Base-by-base conservation (phyloP, 2,329 filamentous ascomycete species). In the Penicillium oxalicum region DNA sequence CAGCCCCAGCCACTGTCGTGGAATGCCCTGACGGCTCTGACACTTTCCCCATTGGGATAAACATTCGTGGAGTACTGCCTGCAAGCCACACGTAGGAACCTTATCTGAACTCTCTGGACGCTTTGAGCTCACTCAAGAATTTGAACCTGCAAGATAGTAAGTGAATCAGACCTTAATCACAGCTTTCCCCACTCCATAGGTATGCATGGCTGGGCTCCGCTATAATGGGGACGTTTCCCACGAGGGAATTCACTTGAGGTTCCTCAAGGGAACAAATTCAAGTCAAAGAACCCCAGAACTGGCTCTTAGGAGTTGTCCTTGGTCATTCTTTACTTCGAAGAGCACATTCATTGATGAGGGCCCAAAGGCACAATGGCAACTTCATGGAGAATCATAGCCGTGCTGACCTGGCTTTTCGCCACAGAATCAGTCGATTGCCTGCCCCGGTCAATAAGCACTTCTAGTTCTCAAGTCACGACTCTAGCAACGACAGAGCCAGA, bases 321-420 rank as follows among this genome's bases (percentile, higher is more conserved):
- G 29, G 7, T 32, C 4, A 32, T 7, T 11, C 3, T 8, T 32
- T 11, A 8, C 11, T 11, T 11, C 4, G 8, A 32, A 4, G 29
- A 32, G 29, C 29, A 8, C 29, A 11, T 32, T 32, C 11, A 11
- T 32, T 32, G 29, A 32, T 32, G 7, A 2, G 29, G 11, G 11
- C 29, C 29, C 11, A 9, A 6, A 32, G 24, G 38, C 26, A 43
- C 11, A 11, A 50, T 49, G 44, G 45, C 44, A 27, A 49, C 49
- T 27, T 54, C 48, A 50, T 64, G 56, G 63, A 57, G 56, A 45
- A 50, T 54, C n/a, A 48, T 56, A 48, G 50, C 56, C 35, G 54
- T 69, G 59, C 68, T 70, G 58, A 70, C 59, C 49, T 67, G 66
- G 62, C 54, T 67, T 46, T 54, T 69, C 34, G 55, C 59, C 27